Evolutionary conservation across 495 filamentous ascomycete genomes (phyloP).

Genomic region (Tuber magnatum): DNA sequence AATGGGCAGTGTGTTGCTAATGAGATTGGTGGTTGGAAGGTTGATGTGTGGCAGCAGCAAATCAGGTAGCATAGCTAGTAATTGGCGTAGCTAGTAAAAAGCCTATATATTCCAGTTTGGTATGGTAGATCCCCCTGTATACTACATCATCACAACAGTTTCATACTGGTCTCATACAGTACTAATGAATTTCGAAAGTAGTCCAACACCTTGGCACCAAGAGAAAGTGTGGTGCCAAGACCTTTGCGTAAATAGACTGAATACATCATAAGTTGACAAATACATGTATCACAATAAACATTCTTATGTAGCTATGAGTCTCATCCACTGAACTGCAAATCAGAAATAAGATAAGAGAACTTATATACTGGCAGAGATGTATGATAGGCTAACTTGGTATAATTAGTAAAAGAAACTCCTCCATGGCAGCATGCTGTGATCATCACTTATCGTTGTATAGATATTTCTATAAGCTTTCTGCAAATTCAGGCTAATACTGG

Average conservation of each 20-base stretch:
- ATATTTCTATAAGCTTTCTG: neutral
- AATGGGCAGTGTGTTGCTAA: too few relatives aligned
- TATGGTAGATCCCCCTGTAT: too few relatives aligned
- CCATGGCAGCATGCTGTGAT: neutral
- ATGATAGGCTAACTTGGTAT: neutral
- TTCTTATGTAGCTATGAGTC: neutral
- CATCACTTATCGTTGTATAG: neutral
- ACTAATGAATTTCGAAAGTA: too few relatives aligned
- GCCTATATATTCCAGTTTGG: too few relatives aligned
- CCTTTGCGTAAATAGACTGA: neutral
- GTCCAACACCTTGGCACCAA: neutral
- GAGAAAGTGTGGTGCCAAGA: neutral
- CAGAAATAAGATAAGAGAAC: neutral
- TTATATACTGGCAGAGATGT: neutral
- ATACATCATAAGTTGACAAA: neutral
- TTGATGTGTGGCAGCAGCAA: too few relatives aligned
- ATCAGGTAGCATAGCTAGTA: too few relatives aligned
- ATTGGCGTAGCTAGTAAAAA: too few relatives aligned
- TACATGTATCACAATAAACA: neutral
- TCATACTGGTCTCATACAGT: too few relatives aligned
- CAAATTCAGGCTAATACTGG: slow-evolving; percentile 2
- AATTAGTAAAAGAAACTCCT: slow-evolving; percentile 6
- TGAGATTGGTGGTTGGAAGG: too few relatives aligned
- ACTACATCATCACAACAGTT: too few relatives aligned
- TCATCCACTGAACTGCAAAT: neutral